Evolutionary conservation across 495 filamentous ascomycete species (phyloP).

Genomic region (Pyrenula massariospora): DNA sequence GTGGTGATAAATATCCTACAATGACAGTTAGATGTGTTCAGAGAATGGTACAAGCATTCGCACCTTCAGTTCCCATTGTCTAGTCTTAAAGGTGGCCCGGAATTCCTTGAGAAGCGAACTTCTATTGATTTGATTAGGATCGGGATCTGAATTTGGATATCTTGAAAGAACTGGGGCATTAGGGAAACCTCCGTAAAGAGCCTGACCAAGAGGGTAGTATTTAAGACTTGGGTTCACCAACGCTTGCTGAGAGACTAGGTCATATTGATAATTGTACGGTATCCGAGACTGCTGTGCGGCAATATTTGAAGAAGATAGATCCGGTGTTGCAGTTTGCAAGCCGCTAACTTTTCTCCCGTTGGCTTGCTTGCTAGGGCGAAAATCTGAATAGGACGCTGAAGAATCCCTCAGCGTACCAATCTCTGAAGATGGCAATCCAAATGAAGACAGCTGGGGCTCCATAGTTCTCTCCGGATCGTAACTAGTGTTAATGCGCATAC

Average conservation of each 20-base stretch:
- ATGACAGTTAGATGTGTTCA: constrained; percentile 6
- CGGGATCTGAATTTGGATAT: constrained; percentile 49
- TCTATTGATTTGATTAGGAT: constrained; percentile 50
- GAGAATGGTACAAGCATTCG: constrained; percentile 1
- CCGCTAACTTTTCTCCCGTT: not conserved
- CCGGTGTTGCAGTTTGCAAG: not conserved
- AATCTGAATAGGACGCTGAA: no score
- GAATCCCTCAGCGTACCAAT: no score
- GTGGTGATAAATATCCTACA: constrained; percentile 75
- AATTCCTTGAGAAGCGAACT: constrained; percentile 75
- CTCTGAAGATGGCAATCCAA: no score
- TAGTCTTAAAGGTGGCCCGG: constrained; percentile 61
- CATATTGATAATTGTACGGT: constrained; percentile 26
- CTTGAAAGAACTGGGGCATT: constrained; percentile 28
- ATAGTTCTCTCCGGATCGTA: no score
- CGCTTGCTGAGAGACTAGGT: constrained; percentile 23
- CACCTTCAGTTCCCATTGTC: constrained; percentile 76
- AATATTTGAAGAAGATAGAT: not conserved
- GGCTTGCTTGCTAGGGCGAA: not conserved
- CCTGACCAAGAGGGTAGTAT: constrained; percentile 6
- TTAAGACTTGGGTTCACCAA: constrained; percentile 24
- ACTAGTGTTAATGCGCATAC: no score
- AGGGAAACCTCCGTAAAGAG: constrained; percentile 12
- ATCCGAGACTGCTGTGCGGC: not conserved
- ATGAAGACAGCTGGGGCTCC: no score